phyloP scores from a whole-genome alignment of 495 filamentous ascomycete species.

The Xylaria cubensis region DNA sequence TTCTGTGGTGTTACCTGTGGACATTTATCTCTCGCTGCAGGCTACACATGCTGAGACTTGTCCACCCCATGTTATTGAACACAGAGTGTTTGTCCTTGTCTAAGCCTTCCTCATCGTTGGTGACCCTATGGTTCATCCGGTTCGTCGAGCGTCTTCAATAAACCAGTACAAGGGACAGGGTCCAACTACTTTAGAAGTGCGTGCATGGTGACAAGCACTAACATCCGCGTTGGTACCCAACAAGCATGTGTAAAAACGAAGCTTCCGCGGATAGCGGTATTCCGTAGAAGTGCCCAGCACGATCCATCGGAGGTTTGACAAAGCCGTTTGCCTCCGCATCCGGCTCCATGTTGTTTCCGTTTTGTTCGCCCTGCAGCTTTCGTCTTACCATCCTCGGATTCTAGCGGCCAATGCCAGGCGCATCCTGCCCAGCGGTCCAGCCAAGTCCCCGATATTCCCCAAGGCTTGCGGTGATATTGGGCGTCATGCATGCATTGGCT shows the following conservation, averaged over 20 bases:
- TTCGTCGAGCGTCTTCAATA: not conserved
- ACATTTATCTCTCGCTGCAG: not conserved
- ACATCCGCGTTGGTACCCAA: slow-evolving; percentile 27
- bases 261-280: slow-evolving; percentile 6
- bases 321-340: slow-evolving; percentile 11
- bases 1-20: not conserved
- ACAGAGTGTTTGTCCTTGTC: not conserved
- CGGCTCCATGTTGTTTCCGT: slow-evolving; percentile 17
- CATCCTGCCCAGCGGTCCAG: slow-evolving; percentile 15
- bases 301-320: not conserved
- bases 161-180: not conserved
- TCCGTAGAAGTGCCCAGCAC: slow-evolving; percentile 4
- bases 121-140: not conserved
- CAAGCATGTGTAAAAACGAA: slow-evolving; percentile 1
- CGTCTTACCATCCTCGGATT: slow-evolving; percentile 14
- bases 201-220: not conserved
- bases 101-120: not conserved
- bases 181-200: not conserved
- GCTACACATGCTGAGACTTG: not conserved
- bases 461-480: slow-evolving; percentile 3
- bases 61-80: not conserved
- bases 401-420: slow-evolving; percentile 19
- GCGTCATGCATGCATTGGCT: slow-evolving; percentile 21
- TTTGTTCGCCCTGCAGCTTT: slow-evolving; percentile 25
- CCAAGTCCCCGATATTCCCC: not conserved